A percentile compares a stretch with the other conserved stretches of the same genome.
phyloP scores from a whole-genome alignment of 2,329 filamentous ascomycete genomes.

The Mycosphaerelloides madeirae region DNA sequence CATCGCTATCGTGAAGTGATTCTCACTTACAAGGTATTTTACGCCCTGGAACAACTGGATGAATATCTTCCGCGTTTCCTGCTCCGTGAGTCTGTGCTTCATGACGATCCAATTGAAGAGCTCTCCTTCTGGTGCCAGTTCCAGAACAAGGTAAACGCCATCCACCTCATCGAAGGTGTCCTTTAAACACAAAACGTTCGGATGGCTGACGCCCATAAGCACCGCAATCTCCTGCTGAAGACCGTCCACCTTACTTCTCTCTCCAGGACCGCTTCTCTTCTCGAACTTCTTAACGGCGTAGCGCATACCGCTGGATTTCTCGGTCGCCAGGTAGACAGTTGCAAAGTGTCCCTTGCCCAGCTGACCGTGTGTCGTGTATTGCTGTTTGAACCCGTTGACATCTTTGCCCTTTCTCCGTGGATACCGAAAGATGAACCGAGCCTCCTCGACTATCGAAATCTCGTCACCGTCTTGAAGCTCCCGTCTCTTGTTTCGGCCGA shows the following conservation, averaged over 20 bases:
- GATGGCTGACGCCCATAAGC: constrained; percentile 93
- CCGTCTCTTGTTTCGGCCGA: constrained; percentile 86
- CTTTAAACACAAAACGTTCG: constrained; percentile 86
- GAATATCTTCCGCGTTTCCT: constrained; percentile 81
- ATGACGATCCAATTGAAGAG: constrained; percentile 92
- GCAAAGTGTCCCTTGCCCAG: constrained; percentile 95
- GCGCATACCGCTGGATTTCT: constrained; percentile 73
- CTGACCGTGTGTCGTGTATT: constrained; percentile 78
- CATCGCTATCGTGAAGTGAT: constrained; percentile 21
- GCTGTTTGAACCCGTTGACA: constrained; percentile 74
- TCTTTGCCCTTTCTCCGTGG: constrained; percentile 66
- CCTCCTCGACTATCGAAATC: constrained; percentile 77
- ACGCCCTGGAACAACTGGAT: constrained; percentile 86
- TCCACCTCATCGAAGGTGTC: constrained; percentile 91
- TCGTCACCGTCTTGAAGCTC: constrained; percentile 88
- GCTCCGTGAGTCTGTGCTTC: constrained; percentile 81
- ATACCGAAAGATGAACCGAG: constrained; percentile 87
- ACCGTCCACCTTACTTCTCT: constrained; percentile 76
- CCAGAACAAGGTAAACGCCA: constrained; percentile 84
- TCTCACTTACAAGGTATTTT: constrained; percentile 76
- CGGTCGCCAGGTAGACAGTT: constrained; percentile 84
- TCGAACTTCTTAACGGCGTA: constrained; percentile 96
- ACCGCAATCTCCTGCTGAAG: constrained; percentile 95
- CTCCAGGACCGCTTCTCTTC: constrained; percentile 74
- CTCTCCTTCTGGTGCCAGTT: constrained; percentile 87